A percentile compares a stretch with the other conserved stretches of the same genome.
These are phyloP conservation scores for Colletotrichum falcatum DNA, from an alignment of 2,329 filamentous ascomycete species.

Conservation along the genomic window DNA sequence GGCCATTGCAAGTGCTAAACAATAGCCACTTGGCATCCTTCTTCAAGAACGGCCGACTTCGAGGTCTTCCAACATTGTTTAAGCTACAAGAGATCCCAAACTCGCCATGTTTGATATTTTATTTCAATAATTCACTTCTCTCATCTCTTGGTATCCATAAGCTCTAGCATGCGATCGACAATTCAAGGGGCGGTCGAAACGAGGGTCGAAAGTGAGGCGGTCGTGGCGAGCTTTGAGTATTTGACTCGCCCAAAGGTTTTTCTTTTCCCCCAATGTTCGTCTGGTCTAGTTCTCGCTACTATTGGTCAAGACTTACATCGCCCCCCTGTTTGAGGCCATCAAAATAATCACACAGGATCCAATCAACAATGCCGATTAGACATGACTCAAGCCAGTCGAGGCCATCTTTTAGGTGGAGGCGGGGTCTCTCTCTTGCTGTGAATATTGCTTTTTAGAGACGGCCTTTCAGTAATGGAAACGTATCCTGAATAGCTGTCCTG, in stretches of 20 bases:
- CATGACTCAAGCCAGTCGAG: background rate
- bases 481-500: background rate
- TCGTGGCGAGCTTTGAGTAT: background rate
- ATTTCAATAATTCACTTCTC: background rate
- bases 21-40: no score
- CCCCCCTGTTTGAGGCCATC: background rate
- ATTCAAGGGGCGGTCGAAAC: background rate
- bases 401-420: background rate
- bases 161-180: background rate
- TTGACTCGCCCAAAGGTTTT: background rate
- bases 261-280: background rate
- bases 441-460: background rate
- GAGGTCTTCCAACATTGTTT: no score
- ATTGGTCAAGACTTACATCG: background rate
- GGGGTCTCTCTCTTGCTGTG: no score
- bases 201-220: background rate
- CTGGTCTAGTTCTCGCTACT: no score
- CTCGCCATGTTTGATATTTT: no score
- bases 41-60: no score
- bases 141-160: no score
- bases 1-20: no score
- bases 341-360: background rate
- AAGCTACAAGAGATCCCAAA: no score
- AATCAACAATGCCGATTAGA: background rate
- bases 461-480: background rate